Conservation (phyloP, 257 asterid genomes). For the Solanum microdontum region DNA sequence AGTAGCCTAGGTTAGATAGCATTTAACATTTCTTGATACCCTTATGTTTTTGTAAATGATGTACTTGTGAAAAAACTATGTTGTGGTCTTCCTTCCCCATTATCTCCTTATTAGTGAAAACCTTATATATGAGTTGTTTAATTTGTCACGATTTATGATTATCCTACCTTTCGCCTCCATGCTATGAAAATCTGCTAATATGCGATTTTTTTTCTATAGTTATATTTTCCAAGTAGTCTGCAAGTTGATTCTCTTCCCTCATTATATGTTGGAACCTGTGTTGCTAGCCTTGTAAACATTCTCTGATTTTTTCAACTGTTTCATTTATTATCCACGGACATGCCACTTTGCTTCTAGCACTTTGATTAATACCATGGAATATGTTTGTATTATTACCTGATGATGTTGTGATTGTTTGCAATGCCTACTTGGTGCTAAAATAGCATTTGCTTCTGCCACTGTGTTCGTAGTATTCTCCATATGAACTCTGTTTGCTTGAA, state of each 20-base stretch:
- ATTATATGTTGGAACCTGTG: not conserved
- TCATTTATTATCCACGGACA: not conserved
- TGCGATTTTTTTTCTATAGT: not conserved
- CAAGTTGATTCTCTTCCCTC: not conserved
- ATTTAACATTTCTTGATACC: not conserved
- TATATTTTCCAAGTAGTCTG: not conserved
- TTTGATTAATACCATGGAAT: too few relatives aligned
- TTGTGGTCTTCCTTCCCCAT: not conserved
- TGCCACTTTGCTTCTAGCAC: not conserved
- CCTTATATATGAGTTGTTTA: not conserved
- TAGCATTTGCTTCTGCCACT: not conserved
- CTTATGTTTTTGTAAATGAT: not conserved
- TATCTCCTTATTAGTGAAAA: not conserved
- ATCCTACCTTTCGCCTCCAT: not conserved
- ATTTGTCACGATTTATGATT: too few relatives aligned
- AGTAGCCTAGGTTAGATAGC: not conserved
- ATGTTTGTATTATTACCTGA: not conserved
- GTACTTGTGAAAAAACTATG: not conserved
- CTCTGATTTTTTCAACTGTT: too few relatives aligned
- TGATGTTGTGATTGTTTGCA: not conserved
- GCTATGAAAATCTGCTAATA: too few relatives aligned
- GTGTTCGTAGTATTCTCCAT: too few relatives aligned
- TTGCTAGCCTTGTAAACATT: not conserved
- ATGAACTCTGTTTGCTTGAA: not conserved
- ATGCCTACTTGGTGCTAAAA: not conserved